Base-by-base conservation (phyloP, 441 rosid species). In the Flueggea neowawraea region DNA sequence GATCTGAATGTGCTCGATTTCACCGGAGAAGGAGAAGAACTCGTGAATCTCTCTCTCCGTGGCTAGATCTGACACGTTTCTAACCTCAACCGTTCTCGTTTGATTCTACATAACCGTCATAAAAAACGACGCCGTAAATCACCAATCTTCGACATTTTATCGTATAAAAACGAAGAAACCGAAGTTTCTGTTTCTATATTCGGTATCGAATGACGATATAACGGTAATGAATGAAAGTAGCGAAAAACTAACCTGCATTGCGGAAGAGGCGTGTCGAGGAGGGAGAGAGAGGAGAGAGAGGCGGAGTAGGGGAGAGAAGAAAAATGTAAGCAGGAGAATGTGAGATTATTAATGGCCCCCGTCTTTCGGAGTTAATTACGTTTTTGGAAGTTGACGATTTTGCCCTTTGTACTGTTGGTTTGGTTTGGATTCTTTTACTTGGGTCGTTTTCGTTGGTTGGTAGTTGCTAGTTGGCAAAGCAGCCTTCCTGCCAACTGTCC, bases 21-120 rank as follows among this genome's bases (percentile, higher is more conserved):
- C 96, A 33, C 97, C 99, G 41, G 99, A 84, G 73, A 87, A 91
- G 52, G 97, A 95, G 86, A 95, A 95, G 78, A 95, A 95, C 85
- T 95, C 96, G 62, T 83, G 88, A 88, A 91, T 85, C 89, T 95
- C 99, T 22, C 97, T 80, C 84, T 89, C 96, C 16, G 75, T 85
- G 0, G 95, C 94, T 78, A 95, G 96, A 95, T 95, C 99, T 75
- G 99, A 95, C 16, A 95, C 58, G 58, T 84, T 76, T 75, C 75
- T 78, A 59, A 95, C 99, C 75, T 84, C 82, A 45, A 95, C 97
- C 31, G 94, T 89, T 77, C 97, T 89, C 53, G 90, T 80, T 87
- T 81, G 7, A 36, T 8, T 36, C 41, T 36, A 36, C 9, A 36
- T 0, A 36, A 8, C 6, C 41, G 28, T 22, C 28, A 22, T 2